Base-by-base conservation (phyloP, 1,139 yeast genomes). In the Ogataea hybrid region DNA sequence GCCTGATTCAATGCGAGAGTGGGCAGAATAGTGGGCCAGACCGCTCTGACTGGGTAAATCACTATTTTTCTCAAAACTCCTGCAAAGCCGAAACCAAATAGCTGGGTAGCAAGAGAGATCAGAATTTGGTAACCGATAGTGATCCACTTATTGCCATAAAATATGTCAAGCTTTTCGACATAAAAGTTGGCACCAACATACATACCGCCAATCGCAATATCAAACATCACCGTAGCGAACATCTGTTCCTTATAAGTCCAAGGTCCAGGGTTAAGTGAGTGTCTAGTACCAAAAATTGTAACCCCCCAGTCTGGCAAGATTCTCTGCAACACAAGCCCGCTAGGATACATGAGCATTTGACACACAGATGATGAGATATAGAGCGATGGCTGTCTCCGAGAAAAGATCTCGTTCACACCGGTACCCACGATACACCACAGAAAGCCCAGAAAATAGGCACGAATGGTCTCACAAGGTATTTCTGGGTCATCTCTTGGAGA, bases 171-270 rank as follows among this genome's bases (percentile, higher is more conserved):
- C 43, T 70, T 67, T 53, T 75, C 79, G 17, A 69, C 73, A 41
- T 68, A 64, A 43, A 74, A 67, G 50, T 74, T 75, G 46, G 64
- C 65, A 22, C 62, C 56, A 9, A 70, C 75, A 42, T 75, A 73
- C 29, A 74, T 67, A 33, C 68, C 58, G 20, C 69, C 68, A 31
- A 67, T 61, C n/a, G 73, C 59, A 35, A 68, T 68, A 28, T 70
- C 63, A 51, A 70, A 69, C 49, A 73, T 64, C 25, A 74, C 49
- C 0, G 84, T 75, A 5, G 3, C 79, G 68, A 79, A 65, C 80
- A 79, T 77, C 65, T 83, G 87, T 57, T 84, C 92, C 59, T 84
- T 84, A 52, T 66, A 70, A 28, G 73, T 67, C 85, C 87, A 84
- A 6, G 79, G 79, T 6, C 82, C 82, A 2, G 81, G 79, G 59